Conservation (phyloP, 2,329 filamentous ascomycete species). For the Xylariaceae sp. region DNA sequence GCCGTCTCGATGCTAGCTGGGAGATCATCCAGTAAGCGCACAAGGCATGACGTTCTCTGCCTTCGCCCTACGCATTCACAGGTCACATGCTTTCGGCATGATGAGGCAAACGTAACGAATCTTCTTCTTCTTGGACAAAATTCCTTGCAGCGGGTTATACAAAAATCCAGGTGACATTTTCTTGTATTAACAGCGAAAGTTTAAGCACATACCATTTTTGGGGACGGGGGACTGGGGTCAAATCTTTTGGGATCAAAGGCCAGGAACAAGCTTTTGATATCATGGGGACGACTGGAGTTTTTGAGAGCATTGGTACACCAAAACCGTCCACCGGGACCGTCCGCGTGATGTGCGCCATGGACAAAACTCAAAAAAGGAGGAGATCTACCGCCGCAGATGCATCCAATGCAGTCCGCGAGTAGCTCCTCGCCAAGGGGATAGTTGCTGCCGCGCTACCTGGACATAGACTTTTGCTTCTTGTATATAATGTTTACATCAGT, state of each 20-base stretch:
- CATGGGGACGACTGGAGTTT: too few relatives aligned
- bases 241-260: too few relatives aligned
- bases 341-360: too few relatives aligned
- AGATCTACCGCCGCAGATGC: neutral
- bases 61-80: neutral
- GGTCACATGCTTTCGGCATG: neutral
- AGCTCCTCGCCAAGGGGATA: neutral
- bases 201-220: neutral
- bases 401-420: too few relatives aligned
- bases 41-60: neutral
- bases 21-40: slow-evolving; percentile 21
- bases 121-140: neutral
- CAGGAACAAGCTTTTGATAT: too few relatives aligned
- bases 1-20: slow-evolving; percentile 30
- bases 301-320: too few relatives aligned
- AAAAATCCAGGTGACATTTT: neutral
- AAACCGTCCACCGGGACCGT: too few relatives aligned
- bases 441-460: neutral
- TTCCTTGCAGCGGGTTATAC: neutral
- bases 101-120: neutral
- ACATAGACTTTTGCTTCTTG: neutral
- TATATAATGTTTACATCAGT: neutral
- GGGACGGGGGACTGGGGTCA: too few relatives aligned
- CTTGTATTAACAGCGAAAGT: neutral
- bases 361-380: neutral